Base-by-base conservation (phyloP, 2,329 filamentous ascomycete genomes). In the Thielaviopsis euricoi region DNA sequence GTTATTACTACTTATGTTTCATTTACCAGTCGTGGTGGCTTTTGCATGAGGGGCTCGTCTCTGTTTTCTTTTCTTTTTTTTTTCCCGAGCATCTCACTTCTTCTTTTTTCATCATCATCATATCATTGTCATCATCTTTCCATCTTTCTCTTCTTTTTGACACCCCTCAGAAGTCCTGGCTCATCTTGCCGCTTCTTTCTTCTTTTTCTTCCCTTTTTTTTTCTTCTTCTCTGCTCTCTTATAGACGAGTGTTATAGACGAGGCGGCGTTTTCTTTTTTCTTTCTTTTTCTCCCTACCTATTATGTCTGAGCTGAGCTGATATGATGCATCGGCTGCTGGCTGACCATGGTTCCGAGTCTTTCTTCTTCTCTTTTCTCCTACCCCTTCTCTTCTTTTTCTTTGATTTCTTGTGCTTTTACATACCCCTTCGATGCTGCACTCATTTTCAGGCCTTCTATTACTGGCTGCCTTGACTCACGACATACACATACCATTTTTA, bases 351-450 rank as follows among this genome's bases (percentile, higher is more conserved):
- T 26, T 52, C 50, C 22, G 23, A 3, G 15, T 25, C 26, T 25
- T 52, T 52, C 26, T 52, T 6, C 10, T 7, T 9, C 25, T 22
- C 22, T 52, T 17, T 52, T 52, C 19, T 21, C 48, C 48, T 21
- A 1, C 49, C 46, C 22, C n/a, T 25, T 53, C 19, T 40, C 49
- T 49, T 40, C 25, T 33, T 26, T 50, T 56, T 26, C 23, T 56
- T 40, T 48, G 43, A 6, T 29, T 53, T 13, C 29, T 22, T 53
- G 49, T 52, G 49, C 40, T 53, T 53, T 40, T 53, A 53, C 52
- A 53, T 53, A 53, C 52, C 52, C 52, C n/a, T n/a, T n/a, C 52
- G 52, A 53, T 53, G 29, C 37, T 29, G 26, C 26, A 53, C 22
- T 53, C 21, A 48, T 48, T 15, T 48, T 48, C 19, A 48, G 50